phyloP scores from a whole-genome alignment of 768 basidiomycete genomes.

The Mycena galopus region DNA sequence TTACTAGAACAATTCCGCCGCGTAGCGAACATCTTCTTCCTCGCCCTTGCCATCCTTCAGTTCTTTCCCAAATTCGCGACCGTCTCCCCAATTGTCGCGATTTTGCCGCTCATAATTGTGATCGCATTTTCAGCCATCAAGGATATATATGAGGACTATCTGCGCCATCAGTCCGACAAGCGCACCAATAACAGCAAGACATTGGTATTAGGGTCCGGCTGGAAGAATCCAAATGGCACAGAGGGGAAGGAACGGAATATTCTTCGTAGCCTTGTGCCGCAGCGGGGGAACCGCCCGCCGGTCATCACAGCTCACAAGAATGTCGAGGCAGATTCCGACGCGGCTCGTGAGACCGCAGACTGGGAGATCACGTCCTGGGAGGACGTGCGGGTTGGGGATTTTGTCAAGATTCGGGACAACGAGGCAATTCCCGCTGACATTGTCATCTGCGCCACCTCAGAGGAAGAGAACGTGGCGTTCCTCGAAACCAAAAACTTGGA shows the following conservation, averaged over 20 bases:
- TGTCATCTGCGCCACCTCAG: slow-evolving; percentile 77
- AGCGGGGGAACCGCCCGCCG: slow-evolving; percentile 10
- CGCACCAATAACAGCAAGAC: slow-evolving; percentile 82
- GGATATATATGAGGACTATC: slow-evolving; percentile 97
- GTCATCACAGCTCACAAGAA: slow-evolving; percentile 22
- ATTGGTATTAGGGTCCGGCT: slow-evolving; percentile 74
- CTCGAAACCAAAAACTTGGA: slow-evolving; percentile 98
- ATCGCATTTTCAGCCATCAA: slow-evolving; percentile 89
- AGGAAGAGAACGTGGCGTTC: slow-evolving; percentile 92
- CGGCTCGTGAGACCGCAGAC: slow-evolving; percentile 7
- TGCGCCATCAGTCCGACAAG: slow-evolving; percentile 95
- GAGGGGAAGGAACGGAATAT: slow-evolving; percentile 84
- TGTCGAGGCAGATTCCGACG: slow-evolving; percentile 43
- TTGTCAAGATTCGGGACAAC: slow-evolving; percentile 79
- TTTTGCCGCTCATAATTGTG: slow-evolving; percentile 91
- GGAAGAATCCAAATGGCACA: slow-evolving; percentile 81
- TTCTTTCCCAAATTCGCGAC: slow-evolving; percentile 81
- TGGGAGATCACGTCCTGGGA: slow-evolving; percentile 85
- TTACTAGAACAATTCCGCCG: slow-evolving; percentile 79
- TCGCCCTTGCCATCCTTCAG: slow-evolving; percentile 54
- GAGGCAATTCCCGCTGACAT: slow-evolving; percentile 81
- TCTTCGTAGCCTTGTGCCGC: slow-evolving; percentile 68
- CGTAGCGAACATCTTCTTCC: slow-evolving; percentile 70
- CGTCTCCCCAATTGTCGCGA: slow-evolving; percentile 92
- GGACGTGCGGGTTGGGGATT: slow-evolving; percentile 91